Evolutionary conservation across 306 rosid genomes (phyloP).

Genomic region (Inga oerstediana): DNA sequence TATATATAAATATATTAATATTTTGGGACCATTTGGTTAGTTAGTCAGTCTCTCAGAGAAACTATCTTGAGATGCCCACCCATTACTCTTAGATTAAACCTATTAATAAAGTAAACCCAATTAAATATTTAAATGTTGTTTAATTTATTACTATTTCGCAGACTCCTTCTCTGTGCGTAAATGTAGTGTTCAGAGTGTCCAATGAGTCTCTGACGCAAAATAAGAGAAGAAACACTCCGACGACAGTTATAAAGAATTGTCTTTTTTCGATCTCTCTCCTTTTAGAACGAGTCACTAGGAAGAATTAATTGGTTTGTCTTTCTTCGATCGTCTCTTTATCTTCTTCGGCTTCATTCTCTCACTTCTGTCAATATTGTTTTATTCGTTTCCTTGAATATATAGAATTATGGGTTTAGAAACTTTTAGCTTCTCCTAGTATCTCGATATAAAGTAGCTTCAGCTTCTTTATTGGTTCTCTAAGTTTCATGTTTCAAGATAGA

Average conservation of each 20-base stretch:
- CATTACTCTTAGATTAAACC: neutral
- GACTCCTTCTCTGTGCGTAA: neutral
- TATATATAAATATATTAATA: too few species aligned
- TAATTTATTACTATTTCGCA: neutral
- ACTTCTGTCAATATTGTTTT: neutral
- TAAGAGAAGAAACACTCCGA: slow-evolving; percentile 22
- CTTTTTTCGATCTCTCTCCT: slow-evolving; percentile 21
- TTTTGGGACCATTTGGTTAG: slow-evolving; percentile 57
- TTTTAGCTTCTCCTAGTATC: neutral
- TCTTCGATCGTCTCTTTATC: slow-evolving; percentile 4
- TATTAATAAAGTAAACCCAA: neutral
- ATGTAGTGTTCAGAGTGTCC: neutral
- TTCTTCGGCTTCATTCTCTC: slow-evolving; percentile 3
- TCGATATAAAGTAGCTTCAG: neutral
- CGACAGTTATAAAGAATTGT: slow-evolving; percentile 5
- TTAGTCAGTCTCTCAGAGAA: slow-evolving; percentile 19
- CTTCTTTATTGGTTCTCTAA: neutral
- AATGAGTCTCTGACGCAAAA: neutral
- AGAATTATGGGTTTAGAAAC: neutral
- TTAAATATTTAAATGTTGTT: neutral
- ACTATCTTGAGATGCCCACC: slow-evolving; percentile 17
- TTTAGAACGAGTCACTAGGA: neutral
- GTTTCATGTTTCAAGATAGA: neutral
- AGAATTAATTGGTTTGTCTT: slow-evolving; percentile 6
- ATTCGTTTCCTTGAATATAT: neutral